Evolutionary conservation across 1,139 yeast species (phyloP).

Genomic region (Debaryomyces psychrophilus): DNA sequence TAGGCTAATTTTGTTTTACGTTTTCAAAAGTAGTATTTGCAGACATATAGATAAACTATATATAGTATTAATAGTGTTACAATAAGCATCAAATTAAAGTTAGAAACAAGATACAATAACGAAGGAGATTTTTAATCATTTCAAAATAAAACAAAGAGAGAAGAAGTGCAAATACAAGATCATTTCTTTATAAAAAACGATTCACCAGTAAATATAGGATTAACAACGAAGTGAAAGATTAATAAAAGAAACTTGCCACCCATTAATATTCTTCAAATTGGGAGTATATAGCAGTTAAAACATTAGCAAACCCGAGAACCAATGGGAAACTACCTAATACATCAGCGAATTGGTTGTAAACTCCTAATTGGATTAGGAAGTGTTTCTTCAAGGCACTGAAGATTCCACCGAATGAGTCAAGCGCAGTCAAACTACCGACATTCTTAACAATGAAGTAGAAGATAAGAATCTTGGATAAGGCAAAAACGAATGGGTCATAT

Average conservation of each 20-base stretch:
- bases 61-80: constrained; percentile 11
- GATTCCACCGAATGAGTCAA: constrained; percentile 33
- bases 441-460: constrained; percentile 45
- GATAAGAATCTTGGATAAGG: constrained; percentile 51
- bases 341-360: constrained; percentile 36
- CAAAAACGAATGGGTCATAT: constrained; percentile 62
- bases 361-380: constrained; percentile 39
- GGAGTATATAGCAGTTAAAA: constrained; percentile 55
- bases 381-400: constrained; percentile 41
- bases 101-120: constrained; percentile 9
- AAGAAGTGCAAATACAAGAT: constrained; percentile 3
- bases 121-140: constrained; percentile 5
- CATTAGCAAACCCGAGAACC: constrained; percentile 51
- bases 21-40: neutral
- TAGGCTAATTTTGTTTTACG: neutral
- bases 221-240: constrained; percentile 7
- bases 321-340: constrained; percentile 53
- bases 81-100: constrained; percentile 9
- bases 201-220: constrained; percentile 2
- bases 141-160: constrained; percentile 5
- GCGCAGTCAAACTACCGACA: constrained; percentile 34
- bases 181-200: neutral
- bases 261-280: constrained; percentile 44
- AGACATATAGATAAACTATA: constrained; percentile 5
- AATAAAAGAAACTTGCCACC: neutral